Conservation (phyloP, 805 yeast genomes). For the Naumovozyma castellii region DNA sequence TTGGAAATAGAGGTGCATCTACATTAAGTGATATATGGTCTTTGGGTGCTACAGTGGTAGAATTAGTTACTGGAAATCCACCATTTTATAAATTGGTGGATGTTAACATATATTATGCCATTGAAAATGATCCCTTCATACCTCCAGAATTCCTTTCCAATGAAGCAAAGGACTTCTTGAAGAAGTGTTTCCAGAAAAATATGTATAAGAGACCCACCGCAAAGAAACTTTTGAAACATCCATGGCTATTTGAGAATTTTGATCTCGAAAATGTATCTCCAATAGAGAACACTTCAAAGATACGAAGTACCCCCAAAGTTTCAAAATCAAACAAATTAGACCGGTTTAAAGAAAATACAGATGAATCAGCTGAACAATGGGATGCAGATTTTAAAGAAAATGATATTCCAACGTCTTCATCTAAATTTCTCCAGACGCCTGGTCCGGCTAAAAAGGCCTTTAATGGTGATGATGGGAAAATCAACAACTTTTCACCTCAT, state of each 20-base stretch:
- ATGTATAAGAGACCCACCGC: constrained; percentile 63
- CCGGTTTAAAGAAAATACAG: constrained; percentile 18
- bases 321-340: constrained; percentile 10
- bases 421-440: neutral
- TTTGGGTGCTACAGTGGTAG: constrained; percentile 88
- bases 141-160: constrained; percentile 29
- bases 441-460: neutral
- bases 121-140: constrained; percentile 33
- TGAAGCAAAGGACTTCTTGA: constrained; percentile 62
- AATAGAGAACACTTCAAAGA: neutral
- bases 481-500: constrained; percentile 2
- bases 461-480: neutral
- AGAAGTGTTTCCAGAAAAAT: constrained; percentile 58
- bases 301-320: neutral
- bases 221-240: constrained; percentile 49
- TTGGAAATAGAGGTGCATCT: constrained; percentile 74
- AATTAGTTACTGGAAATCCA: constrained; percentile 75
- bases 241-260: constrained; percentile 30
- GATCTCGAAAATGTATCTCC: constrained; percentile 1
- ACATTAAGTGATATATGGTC: constrained; percentile 91
- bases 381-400: constrained; percentile 24
- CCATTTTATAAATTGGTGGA: constrained; percentile 59
- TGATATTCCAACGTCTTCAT: constrained; percentile 2
- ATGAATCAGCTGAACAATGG: constrained; percentile 18
- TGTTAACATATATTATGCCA: constrained; percentile 30